These are phyloP conservation scores for Colletotrichum horii DNA, from an alignment of 2,329 filamentous ascomycete genomes.

Conservation along the genomic window DNA sequence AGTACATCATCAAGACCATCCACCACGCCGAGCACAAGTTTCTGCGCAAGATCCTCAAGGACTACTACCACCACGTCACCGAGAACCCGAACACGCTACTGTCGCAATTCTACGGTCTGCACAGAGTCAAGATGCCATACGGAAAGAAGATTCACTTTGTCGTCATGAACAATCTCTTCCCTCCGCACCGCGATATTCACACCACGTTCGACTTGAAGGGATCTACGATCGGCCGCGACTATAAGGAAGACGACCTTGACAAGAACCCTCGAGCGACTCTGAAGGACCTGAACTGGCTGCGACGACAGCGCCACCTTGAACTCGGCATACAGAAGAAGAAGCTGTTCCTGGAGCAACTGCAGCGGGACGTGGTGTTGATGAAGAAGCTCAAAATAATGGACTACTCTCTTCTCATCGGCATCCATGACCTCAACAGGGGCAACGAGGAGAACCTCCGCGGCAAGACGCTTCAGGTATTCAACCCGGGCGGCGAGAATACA, in stretches of 20 bases:
- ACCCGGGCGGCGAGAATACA: conserved; percentile 74
- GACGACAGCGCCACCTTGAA: conserved; percentile 83
- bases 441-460: conserved; percentile 92
- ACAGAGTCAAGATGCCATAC: conserved; percentile 97
- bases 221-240: conserved; percentile 91
- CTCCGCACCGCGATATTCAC: conserved; percentile 96
- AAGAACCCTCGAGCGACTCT: conserved; percentile 91
- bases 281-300: conserved; percentile 97
- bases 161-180: conserved; percentile 99
- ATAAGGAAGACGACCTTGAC: conserved; percentile 84
- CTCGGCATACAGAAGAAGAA: conserved; percentile 88
- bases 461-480: conserved; percentile 93
- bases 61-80: conserved; percentile 93
- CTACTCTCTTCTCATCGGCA: conserved; percentile 92
- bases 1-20: conserved; percentile 99
- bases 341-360: conserved; percentile 87
- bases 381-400: conserved; percentile 97
- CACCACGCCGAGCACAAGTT: conserved; percentile 95
- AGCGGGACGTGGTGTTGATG: conserved; percentile 83
- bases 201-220: conserved; percentile 97
- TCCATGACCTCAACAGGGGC: conserved; percentile 87
- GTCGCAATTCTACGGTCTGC: conserved; percentile 96
- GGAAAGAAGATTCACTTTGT: conserved; percentile 99
- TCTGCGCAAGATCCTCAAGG: conserved; percentile 80
- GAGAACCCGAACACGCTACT: conserved; percentile 96